Evolutionary conservation across 2,329 filamentous ascomycete genomes (phyloP), one percentile per base, ranked within the genome.

Genomic region (Alternaria sp.): DNA sequence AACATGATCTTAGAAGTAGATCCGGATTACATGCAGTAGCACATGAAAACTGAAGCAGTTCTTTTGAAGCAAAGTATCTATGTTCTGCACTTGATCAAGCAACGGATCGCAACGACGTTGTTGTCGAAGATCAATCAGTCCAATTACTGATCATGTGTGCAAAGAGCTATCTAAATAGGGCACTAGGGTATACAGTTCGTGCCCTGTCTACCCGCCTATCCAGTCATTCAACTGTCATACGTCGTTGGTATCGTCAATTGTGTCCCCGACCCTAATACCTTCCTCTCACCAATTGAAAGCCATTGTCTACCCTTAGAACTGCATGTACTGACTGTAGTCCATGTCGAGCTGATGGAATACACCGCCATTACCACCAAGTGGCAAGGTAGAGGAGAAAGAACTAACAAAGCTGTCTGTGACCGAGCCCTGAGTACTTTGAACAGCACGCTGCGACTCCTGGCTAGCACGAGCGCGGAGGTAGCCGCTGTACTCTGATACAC

Each of bases 1-100:
- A 59, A 66, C 16, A 56, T 57, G 20, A 28, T 71, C 6, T 74
- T 78, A 49, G 76, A 79, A 38, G 75, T 77, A 3, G 76, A 78
- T 62, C 74, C 75, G 0, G 66, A 62, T 7, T 78, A 77, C 43
- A 43, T 52, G 5, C 16, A 46, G 7, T 38, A 30, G 54, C 25
- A 12, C 6, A 18, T 10, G 14, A 16, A 18, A 27, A 6, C 2
- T 6, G 6, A 45, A 14, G 16, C 11, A 8, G 4, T 43, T 25
- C 14, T 34, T 12, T 14, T 3, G 14, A 27, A 20, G 11, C 28
- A 5, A 43, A 30, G 7, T 44, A 14, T 54, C 49, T 27, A 3
- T 25, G 14, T 50, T 27, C 16, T 22, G 20, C 30, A 16, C 32
- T n/a, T 68, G 34, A 59, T 9, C 51, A 46, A 49, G n/a, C 11